Base-by-base conservation (phyloP, 192 early-diverging fungal genomes). In the Coemansia pectinata region DNA sequence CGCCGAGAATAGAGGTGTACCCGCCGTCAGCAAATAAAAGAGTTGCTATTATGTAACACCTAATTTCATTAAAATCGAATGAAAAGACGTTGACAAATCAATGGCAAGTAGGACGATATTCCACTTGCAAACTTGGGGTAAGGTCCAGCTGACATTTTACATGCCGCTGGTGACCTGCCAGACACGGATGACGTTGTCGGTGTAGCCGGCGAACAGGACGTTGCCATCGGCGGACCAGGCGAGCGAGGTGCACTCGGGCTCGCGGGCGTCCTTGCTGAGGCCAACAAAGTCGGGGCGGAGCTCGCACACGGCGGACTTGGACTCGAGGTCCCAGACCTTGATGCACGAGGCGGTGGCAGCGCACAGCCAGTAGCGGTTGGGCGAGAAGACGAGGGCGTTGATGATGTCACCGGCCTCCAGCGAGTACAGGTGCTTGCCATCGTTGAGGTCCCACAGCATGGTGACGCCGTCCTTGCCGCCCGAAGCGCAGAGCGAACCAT, bases 321-420 rank as follows among this genome's bases (percentile, higher is more conserved):
- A 92, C 89, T 99, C 95, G 70, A 99, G 86, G 85, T 99, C 97
- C 96, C 96, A 99, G 90, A 99, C 95, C 93, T 95, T 97, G 92
- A 99, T 97, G 86, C 90, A 89, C 69, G 87, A 87, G 71, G 87
- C 86, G 72, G 96, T 97, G 82, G 97, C 97, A 80, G 96, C 97
- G 90, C 95, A 96, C 81, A 99, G 90, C 97, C 97, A 99, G 95
- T 99, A 99, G 66, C 96, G 90, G 94, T 99, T 98, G 81, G 97
- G 97, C 74, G 95, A 97, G 93, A 99, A 99, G 74, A 91, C 91
- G 61, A 99, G 88, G 70, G 96, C 90, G 90, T 99, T 94, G 92
- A 99, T 95, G 80, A 90, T 86, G 85, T 93, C 92, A 66, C 91
- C 94, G 78, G 94, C 96, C 85, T 96, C 96, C 64, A 99, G 88